Evolutionary conservation across 768 basidiomycete species (phyloP).

Genomic region (Lepiota brunneoincarnata): DNA sequence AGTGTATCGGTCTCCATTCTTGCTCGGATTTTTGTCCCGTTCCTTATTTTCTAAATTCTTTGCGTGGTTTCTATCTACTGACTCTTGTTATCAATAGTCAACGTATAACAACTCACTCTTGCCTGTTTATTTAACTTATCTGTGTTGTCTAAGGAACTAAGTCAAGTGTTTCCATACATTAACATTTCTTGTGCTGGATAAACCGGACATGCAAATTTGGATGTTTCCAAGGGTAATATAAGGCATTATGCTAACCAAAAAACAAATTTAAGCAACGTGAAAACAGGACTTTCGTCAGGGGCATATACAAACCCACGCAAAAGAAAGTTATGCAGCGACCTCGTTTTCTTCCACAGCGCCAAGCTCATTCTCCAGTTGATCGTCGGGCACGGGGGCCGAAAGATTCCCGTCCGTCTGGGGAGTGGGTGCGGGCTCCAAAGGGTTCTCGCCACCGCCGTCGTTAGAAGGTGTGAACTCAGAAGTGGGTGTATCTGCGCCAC

Average conservation of each 20-base stretch:
- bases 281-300: neutral
- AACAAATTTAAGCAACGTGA: neutral
- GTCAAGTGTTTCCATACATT: slow-evolving; percentile 15
- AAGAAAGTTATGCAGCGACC: slow-evolving; percentile 7
- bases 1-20: slow-evolving; percentile 1
- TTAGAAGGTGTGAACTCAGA: slow-evolving; percentile 35
- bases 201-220: slow-evolving; percentile 10
- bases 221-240: neutral
- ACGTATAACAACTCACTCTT: slow-evolving; percentile 11
- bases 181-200: slow-evolving; percentile 10
- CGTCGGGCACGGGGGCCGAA: slow-evolving; percentile 31
- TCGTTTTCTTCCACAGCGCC: slow-evolving; percentile 34
- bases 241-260: slow-evolving; percentile 8
- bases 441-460: slow-evolving; percentile 33
- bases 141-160: slow-evolving; percentile 12
- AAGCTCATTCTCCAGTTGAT: slow-evolving; percentile 39
- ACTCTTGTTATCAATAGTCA: slow-evolving; percentile 12
- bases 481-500: slow-evolving; percentile 23
- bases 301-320: neutral
- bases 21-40: slow-evolving; percentile 2
- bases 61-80: slow-evolving; percentile 4
- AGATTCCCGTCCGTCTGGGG: slow-evolving; percentile 31
- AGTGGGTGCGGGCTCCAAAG: slow-evolving; percentile 44
- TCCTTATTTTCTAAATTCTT: slow-evolving; percentile 1
- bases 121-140: slow-evolving; percentile 26